phyloP scores from a whole-genome alignment of 1,139 yeast genomes.

The Citeromyces hawaiiensis region DNA sequence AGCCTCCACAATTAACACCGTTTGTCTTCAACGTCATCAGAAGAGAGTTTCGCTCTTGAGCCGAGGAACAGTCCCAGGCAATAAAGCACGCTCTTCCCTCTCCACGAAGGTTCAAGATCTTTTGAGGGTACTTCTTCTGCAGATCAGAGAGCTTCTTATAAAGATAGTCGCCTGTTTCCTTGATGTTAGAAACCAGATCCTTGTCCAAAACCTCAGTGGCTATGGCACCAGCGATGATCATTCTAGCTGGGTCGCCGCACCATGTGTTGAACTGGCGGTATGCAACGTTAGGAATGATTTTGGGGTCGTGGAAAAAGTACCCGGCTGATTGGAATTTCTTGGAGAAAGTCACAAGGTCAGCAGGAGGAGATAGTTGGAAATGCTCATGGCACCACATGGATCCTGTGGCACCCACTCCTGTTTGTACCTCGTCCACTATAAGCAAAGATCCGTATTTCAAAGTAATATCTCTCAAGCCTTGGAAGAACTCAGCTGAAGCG shows the following conservation, averaged over 20 bases:
- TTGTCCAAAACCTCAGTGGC: constrained; percentile 49
- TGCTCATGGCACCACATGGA: constrained; percentile 81
- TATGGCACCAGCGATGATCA: constrained; percentile 59
- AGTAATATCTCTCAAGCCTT: constrained; percentile 62
- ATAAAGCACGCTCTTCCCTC: constrained; percentile 64
- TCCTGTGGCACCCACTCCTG: constrained; percentile 84
- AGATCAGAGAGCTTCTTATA: constrained; percentile 36
- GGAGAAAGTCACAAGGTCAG: constrained; percentile 75
- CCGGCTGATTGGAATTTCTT: constrained; percentile 85
- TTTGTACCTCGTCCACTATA: constrained; percentile 78
- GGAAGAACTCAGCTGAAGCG: constrained; percentile 64
- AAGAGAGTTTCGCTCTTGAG: constrained; percentile 44
- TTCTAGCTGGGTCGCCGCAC: constrained; percentile 83
- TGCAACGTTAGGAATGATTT: constrained; percentile 54
- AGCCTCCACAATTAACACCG: constrained; percentile 74
- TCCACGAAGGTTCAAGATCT: constrained; percentile 52
- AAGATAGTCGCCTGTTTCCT: constrained; percentile 51
- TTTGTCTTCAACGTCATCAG: constrained; percentile 37
- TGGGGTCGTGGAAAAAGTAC: constrained; percentile 61
- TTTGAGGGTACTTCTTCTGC: constrained; percentile 35
- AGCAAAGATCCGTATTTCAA: constrained; percentile 51
- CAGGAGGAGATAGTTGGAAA: constrained; percentile 57
- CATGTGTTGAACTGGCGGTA: constrained; percentile 85
- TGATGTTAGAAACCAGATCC: constrained; percentile 41
- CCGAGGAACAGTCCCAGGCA: constrained; percentile 56